These are phyloP conservation scores for Fusarium virguliforme DNA, from an alignment of 2,329 filamentous ascomycete species.

Conservation along the genomic window DNA sequence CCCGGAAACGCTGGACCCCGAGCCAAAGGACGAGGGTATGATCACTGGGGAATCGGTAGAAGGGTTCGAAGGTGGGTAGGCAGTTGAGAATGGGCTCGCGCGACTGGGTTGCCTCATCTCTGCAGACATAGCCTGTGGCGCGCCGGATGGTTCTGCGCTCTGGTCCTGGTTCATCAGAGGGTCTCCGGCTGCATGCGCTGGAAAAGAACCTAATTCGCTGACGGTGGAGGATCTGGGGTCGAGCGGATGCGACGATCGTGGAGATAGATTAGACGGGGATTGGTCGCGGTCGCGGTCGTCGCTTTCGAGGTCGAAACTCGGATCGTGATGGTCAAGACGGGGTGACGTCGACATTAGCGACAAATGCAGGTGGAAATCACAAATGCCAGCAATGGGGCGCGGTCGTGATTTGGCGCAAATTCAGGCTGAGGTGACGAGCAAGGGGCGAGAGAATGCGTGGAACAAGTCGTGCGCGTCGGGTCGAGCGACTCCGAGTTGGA, in stretches of 20 bases:
- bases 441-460: neutral
- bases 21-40: neutral
- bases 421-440: neutral
- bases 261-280: slow-evolving; percentile 34
- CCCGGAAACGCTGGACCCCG: neutral
- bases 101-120: slow-evolving; percentile 51
- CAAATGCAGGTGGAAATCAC: neutral
- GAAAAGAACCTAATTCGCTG: slow-evolving; percentile 44
- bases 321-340: neutral
- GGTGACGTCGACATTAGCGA: neutral
- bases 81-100: slow-evolving; percentile 52
- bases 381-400: neutral
- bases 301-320: slow-evolving; percentile 33
- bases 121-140: slow-evolving; percentile 49
- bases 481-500: neutral
- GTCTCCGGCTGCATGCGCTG: slow-evolving; percentile 50
- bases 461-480: slow-evolving; percentile 2
- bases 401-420: neutral
- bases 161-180: slow-evolving; percentile 58
- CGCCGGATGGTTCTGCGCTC: slow-evolving; percentile 46
- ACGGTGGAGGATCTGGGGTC: slow-evolving; percentile 33
- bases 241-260: slow-evolving; percentile 46
- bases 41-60: slow-evolving; percentile 28
- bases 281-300: slow-evolving; percentile 39
- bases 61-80: slow-evolving; percentile 40